phyloP scores from a whole-genome alignment of 352 stramenopile species.

The Phytophthora multivora region DNA sequence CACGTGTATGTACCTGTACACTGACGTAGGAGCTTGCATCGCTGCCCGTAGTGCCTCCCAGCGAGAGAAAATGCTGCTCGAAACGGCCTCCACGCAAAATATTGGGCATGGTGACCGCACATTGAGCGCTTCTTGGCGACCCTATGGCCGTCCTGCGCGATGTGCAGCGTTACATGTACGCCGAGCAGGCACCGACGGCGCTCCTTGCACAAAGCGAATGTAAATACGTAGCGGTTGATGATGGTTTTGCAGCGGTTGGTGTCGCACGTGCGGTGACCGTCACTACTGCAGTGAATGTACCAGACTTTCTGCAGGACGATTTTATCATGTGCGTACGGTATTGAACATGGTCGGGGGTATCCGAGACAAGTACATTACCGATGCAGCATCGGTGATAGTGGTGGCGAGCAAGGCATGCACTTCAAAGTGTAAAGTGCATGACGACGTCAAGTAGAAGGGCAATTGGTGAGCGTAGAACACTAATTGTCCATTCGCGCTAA shows the following conservation, averaged over 20 bases:
- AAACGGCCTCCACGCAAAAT: neutral
- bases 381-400: neutral
- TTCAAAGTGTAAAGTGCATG: neutral
- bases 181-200: neutral
- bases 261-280: constrained; percentile 1
- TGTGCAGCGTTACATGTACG: constrained; percentile 19
- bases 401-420: neutral
- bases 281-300: neutral
- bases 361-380: too few species aligned
- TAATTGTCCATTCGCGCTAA: too few species aligned
- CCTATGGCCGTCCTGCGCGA: constrained; percentile 17
- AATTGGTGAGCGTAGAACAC: too few species aligned
- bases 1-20: too few species aligned
- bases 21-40: neutral
- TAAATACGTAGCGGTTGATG: neutral
- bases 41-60: neutral
- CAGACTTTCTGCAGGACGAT: neutral
- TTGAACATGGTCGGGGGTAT: too few species aligned
- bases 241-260: neutral
- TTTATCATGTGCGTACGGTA: too few species aligned
- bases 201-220: neutral
- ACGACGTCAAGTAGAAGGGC: too few species aligned
- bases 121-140: constrained; percentile 11
- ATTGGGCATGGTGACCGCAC: neutral
- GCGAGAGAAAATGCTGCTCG: neutral